Base-by-base conservation (phyloP, 1,284 basidiomycete genomes). In the Sanguinoderma infundibulare region DNA sequence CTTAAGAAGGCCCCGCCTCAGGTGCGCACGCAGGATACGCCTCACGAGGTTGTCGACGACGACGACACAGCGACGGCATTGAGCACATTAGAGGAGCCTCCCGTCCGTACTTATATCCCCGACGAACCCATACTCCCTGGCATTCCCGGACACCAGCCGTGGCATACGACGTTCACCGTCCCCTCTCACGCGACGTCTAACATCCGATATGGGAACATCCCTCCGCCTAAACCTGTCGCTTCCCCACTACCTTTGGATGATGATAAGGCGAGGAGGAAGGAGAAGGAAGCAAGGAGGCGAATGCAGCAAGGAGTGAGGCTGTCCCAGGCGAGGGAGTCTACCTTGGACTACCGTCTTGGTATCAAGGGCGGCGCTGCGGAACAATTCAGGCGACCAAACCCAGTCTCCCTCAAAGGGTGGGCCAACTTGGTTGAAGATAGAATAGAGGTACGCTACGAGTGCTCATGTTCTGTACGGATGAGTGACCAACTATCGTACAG, bases 331-430 rank as follows among this genome's bases (percentile, higher is more conserved):
- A 79, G 83, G 30, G 92, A 95, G 69, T 85, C 83, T 2, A 92
- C 86, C 1, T 70, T 95, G 61, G 92, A 95, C 73, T 95, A 95
- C 75, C 82, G 82, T 28, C 74, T 85, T 32, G 85, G 85, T 14
- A 78, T 87, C 63, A 79, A 80, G 62, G 74, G 73, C 15, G 69
- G 74, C 54, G 68, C 75, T 22, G 70, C 73, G 17, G 77, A 77
- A 38, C 65, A 60, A 61, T 69, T 65, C 69, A 74, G 63, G 65
- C 75, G 78, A 55, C 72, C 77, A 2, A 89, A 85, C 64, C 87
- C 90, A 24, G 77, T 81, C n/a, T 84, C 79, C 46, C 67, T 94
- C 72, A 87, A 87, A 69, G 92, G 90, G 0, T 95, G 92, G 91
- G 81, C 82, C 9, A 85, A 82, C 57, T 76, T 95, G 51, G 83